Evolutionary conservation across 208 protist genomes (phyloP), one percentile per base, ranked within the genome.

Genomic region (Acanthamoeba quina): DNA sequence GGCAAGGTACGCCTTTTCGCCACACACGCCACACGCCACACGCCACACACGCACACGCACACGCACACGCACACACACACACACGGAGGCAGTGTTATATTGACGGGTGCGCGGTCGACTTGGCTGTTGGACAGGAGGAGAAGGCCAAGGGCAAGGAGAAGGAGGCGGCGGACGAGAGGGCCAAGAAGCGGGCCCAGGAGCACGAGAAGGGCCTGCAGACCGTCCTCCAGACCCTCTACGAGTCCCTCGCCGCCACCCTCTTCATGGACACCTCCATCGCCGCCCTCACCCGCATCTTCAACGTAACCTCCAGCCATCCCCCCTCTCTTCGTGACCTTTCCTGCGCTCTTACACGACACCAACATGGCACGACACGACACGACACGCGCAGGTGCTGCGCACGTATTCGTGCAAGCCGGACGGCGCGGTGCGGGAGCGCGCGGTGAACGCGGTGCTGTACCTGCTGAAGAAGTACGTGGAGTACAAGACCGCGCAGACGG

Each of bases 401-500:
- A 37, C 15, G 13, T 90, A 70, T 24, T 54, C 58, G 17, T 54
- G 83, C 41, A 74, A 64, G 21, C 26, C 49, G n/a, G 94, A 95
- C 44, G 47, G 52, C 10, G 41, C 70, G 58, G 5, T 93, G 24
- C 64, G 95, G 47, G 93, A 96, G 37, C 93, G 78, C 31, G 70
- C 95, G 24, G 70, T 94, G 7, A 89, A 47, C 76, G 80, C 93
- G 19, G 74, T 96, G 41, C 54, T 96, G 19, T 95, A 89, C 85
- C 41, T 96, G 11, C 31, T 96, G 5, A 96, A 96, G 74, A 96
- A 96, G 58, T 96, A 58, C 21, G 90, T 96, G 37, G 92, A 94
- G 82, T 90, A 90, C 76, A 47, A 56, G 26, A 89, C 58, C 29
- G 92, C 44, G 68, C 70, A 29, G 86, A 92, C 49, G 31, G 26